Base-by-base conservation (phyloP, 169 alveolate genomes). In the Plasmodium gaboni region DNA sequence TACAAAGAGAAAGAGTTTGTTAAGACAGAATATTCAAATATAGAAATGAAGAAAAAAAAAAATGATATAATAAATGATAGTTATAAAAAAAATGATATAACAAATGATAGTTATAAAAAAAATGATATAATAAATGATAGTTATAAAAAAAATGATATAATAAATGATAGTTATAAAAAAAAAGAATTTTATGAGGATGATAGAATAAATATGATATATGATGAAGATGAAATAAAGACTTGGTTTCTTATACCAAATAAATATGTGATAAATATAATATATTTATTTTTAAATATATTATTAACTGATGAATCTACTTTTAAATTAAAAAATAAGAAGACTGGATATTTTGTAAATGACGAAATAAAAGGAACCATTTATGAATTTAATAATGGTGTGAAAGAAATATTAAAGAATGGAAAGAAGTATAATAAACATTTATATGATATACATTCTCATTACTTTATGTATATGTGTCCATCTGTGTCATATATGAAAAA, bases 181-280 rank as follows among this genome's bases (percentile, higher is more conserved):
- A 9, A 24, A n/a, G n/a, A 65, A 51, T 17, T 7, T n/a, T 22
- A 78, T 8, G 6, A 24, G 5, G 28, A 50, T 8, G 42, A 15
- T 13, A 10, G 22, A 42, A 78, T 64, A n/a, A 67, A 64, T 70
- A 15, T 46, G 46, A 26, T 15, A 17, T 13, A 64, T 38, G 13
- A 86, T 24, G 87, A 60, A 19, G 15, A 71, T 28, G 80, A 86
- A 67, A 70, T 86, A 22, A 86, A 86, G 26, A 86, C 92, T 22
- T 86, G 92, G 92, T n/a, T 72, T 26, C 65, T 86, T 22, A 71
- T 86, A 38, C 87, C 92, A 32, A 71, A 71, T 46, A 86, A 50
- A 71, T 55, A 69, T 26, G 59, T 86, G 6, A 86, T 86, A 15
- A 69, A 63, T 59, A 86, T 86, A 13, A 60, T 86, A 50, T 67